Evolutionary conservation across 306 rosid species (phyloP).

Genomic region (Cyamopsis tetragonoloba): DNA sequence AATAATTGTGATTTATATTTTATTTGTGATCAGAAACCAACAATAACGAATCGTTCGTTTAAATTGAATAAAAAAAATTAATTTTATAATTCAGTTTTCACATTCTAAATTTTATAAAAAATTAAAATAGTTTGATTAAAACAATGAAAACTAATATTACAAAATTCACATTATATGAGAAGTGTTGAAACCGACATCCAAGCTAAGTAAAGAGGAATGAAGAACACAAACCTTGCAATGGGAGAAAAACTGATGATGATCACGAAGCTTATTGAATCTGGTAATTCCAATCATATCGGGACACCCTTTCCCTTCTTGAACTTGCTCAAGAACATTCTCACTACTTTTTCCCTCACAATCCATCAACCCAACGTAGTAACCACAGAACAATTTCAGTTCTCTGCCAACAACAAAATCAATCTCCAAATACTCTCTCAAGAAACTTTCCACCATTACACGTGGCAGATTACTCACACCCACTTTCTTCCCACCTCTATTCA

Average conservation of each 20-base stretch:
- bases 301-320: conserved; percentile 27
- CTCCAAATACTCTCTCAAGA: conserved; percentile 72
- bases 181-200: no score
- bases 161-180: no score
- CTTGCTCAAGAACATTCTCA: conserved; percentile 24
- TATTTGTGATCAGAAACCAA: no score
- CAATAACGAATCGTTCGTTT: no score
- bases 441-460: conserved; percentile 65
- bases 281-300: conserved; percentile 53
- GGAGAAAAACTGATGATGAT: conserved; percentile 38
- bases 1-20: no score
- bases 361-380: conserved; percentile 70
- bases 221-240: conserved; percentile 53
- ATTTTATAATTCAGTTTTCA: no score
- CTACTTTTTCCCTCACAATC: conserved; percentile 31
- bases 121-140: no score
- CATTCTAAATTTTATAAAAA: no score
- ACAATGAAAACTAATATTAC: no score
- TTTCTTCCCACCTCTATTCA: conserved; percentile 48
- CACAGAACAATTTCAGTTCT: conserved; percentile 56
- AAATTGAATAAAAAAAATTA: no score
- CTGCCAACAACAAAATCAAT: conserved; percentile 62
- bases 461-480: conserved; percentile 63
- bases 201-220: no score
- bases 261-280: conserved; percentile 19